These are phyloP conservation scores for Orychophragmus violaceus DNA, from an alignment of 345 rosid species.

Conservation along the genomic window DNA sequence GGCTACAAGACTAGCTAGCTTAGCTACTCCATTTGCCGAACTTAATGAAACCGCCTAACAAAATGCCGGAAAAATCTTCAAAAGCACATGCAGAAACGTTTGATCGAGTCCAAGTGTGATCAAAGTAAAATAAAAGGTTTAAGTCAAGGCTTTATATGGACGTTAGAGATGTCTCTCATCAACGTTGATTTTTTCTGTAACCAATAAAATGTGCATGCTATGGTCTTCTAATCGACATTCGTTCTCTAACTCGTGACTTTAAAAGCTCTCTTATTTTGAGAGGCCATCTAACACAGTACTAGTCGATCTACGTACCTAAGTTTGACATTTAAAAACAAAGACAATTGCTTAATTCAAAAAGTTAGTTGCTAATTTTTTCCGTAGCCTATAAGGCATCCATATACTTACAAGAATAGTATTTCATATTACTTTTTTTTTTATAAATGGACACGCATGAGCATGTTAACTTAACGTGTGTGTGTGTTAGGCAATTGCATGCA, in stretches of 20 bases:
- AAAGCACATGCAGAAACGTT: conserved; percentile 17
- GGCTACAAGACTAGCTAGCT: conserved; percentile 14
- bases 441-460: neutral
- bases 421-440: neutral
- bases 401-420: neutral
- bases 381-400: neutral
- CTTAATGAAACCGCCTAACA: conserved; percentile 24
- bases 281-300: neutral
- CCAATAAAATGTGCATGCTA: neutral
- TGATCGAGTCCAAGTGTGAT: neutral
- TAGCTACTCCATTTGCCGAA: conserved; percentile 16
- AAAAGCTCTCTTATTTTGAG: no score
- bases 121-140: neutral
- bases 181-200: neutral
- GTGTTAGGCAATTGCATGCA: neutral
- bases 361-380: neutral
- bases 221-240: neutral
- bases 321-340: neutral
- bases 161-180: neutral
- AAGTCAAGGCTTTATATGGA: neutral
- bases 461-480: conserved; percentile 7
- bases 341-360: neutral
- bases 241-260: neutral
- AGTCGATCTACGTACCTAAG: neutral
- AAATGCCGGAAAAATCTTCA: conserved; percentile 5